A percentile compares a stretch with the other conserved stretches of the same genome.
Conservation (phyloP, 78 protist genomes). For the Creolimax fragrantissima region DNA sequence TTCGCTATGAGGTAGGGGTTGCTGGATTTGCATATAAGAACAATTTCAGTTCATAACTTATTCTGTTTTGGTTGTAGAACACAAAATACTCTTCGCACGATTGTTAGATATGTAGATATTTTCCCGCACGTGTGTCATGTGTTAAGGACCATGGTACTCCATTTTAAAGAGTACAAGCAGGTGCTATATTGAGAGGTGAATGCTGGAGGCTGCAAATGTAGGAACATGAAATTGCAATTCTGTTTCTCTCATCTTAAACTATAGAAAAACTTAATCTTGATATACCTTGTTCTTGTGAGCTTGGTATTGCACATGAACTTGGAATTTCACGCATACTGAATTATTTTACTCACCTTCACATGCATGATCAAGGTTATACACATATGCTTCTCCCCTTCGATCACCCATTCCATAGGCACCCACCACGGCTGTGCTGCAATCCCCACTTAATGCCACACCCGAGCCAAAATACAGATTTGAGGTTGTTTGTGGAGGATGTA, state of each 20-base stretch:
- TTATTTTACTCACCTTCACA: background rate
- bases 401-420: background rate
- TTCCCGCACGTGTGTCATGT: no score
- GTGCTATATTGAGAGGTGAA: no score
- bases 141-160: no score
- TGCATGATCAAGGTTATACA: background rate
- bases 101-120: no score
- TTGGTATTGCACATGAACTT: background rate
- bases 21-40: background rate
- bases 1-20: background rate
- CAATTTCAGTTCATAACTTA: background rate
- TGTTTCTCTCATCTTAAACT: no score
- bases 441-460: background rate
- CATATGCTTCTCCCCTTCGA: background rate
- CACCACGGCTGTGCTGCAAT: background rate
- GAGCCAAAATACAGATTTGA: background rate
- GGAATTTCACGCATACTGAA: background rate
- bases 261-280: background rate
- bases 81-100: no score
- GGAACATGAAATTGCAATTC: no score
- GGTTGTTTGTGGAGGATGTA: no score
- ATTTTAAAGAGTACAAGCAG: no score
- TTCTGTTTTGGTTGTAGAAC: background rate
- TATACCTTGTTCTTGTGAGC: background rate
- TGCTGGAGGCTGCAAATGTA: no score